Conservation (phyloP, 2,329 filamentous ascomycete species). For the Aspergillus novoparasiticus region DNA sequence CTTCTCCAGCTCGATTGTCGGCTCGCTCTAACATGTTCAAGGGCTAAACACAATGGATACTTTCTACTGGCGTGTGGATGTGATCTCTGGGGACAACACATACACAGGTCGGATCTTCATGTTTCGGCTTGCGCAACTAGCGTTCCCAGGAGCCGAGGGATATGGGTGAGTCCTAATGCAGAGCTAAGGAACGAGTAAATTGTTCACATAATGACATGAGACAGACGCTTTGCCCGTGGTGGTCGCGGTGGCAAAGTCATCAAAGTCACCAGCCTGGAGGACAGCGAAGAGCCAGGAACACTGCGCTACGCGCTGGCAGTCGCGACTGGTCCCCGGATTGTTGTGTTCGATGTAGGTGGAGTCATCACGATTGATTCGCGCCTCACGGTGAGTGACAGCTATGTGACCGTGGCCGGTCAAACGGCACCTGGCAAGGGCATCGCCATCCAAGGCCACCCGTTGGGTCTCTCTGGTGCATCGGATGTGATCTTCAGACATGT, state of each 20-base stretch:
- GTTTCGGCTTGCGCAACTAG: conserved; percentile 10
- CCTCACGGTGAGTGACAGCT: conserved; percentile 2
- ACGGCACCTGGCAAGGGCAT: conserved; percentile 17
- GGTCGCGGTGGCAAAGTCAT: conserved; percentile 14
- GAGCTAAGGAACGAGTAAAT: background rate
- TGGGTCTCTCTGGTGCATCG: conserved; percentile 13
- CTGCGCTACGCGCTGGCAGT: conserved; percentile 10
- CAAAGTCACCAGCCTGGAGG: conserved; percentile 14
- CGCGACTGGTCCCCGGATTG: conserved; percentile 8
- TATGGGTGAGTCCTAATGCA: conserved; percentile 7
- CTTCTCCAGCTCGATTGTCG: background rate
- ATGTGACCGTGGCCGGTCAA: conserved; percentile 13
- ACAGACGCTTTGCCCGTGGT: conserved; percentile 13
- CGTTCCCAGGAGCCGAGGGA: conserved; percentile 15
- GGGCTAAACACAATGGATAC: conserved; percentile 12
- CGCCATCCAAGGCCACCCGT: conserved; percentile 9
- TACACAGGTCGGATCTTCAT: conserved; percentile 10
- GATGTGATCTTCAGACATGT: conserved; percentile 14
- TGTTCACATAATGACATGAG: background rate
- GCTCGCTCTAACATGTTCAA: background rate
- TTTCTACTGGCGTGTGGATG: conserved; percentile 16
- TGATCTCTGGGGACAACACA: background rate
- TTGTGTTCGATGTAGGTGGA: conserved; percentile 14
- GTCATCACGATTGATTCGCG: conserved; percentile 11
- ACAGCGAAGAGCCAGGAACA: conserved; percentile 8